Evolutionary conservation across 2,329 filamentous ascomycete genomes (phyloP).

Genomic region (Diaporthe humulicola): DNA sequence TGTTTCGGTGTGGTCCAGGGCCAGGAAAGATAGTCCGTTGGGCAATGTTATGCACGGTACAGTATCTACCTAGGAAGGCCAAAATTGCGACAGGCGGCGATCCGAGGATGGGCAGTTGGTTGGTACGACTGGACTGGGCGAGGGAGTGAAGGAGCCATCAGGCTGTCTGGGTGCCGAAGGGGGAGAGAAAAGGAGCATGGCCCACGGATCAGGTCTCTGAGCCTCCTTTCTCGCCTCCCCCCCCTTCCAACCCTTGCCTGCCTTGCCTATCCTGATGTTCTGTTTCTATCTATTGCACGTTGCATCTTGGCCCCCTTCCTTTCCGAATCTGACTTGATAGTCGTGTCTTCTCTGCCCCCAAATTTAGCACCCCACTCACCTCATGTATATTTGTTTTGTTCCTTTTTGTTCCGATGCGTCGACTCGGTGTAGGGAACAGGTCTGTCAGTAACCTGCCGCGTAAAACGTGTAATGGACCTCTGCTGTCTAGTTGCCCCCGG

Average conservation of each 20-base stretch:
- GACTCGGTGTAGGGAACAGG: conserved; percentile 36
- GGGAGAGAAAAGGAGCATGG: conserved; percentile 23
- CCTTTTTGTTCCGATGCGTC: conserved; percentile 3
- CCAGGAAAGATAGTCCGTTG: conserved; percentile 1
- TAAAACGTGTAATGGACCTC: conserved; percentile 24
- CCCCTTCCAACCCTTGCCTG: background rate
- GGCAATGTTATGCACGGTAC: conserved; percentile 1
- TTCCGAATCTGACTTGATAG: background rate
- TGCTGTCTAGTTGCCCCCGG: conserved; percentile 6
- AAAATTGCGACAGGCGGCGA: background rate
- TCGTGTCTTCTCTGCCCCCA: background rate
- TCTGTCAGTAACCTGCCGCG: conserved; percentile 35
- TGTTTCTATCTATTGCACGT: conserved; percentile 26
- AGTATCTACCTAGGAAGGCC: background rate
- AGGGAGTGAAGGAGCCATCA: background rate
- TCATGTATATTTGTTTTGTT: conserved; percentile 7
- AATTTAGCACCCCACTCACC: background rate
- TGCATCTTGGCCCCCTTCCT: conserved; percentile 14
- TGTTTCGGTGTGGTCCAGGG: conserved; percentile 23
- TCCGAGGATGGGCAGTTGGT: background rate
- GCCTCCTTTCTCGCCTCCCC: conserved; percentile 10
- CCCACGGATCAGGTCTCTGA: conserved; percentile 27
- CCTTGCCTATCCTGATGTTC: conserved; percentile 30
- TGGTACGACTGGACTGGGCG: background rate
- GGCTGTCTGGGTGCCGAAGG: conserved; percentile 5